Conservation (phyloP, 768 basidiomycete genomes). For the Mycena pura region DNA sequence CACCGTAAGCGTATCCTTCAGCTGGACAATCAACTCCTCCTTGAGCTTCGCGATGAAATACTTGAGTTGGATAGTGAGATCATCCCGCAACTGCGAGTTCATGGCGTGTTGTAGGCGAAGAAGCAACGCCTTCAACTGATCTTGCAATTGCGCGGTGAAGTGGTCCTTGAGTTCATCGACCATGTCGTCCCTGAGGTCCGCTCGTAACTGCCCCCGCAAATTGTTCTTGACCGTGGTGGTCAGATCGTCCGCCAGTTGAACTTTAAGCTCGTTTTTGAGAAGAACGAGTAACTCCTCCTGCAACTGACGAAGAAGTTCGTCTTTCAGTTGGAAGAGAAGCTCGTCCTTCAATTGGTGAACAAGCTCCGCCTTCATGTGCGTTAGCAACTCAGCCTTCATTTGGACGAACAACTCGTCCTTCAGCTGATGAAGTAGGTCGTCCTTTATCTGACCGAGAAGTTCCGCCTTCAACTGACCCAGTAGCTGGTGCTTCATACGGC, state of each 20-base stretch:
- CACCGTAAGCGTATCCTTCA: slow-evolving; percentile 27
- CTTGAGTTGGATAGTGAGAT: slow-evolving; percentile 25
- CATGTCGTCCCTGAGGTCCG: slow-evolving; percentile 24
- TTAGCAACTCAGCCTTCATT: slow-evolving; percentile 9
- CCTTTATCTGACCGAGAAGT: slow-evolving; percentile 16
- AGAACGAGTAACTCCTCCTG: slow-evolving; percentile 8
- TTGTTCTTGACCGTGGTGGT: slow-evolving; percentile 9
- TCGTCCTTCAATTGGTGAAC: slow-evolving; percentile 12
- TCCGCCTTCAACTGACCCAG: slow-evolving; percentile 17
- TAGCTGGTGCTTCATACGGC: slow-evolving; percentile 12
- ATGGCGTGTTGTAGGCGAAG: slow-evolving; percentile 19
- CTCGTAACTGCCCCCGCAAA: slow-evolving; percentile 22
- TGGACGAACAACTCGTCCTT: slow-evolving; percentile 15
- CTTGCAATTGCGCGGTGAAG: slow-evolving; percentile 22
- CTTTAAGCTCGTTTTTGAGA: slow-evolving; percentile 20
- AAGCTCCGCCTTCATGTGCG: slow-evolving; percentile 18
- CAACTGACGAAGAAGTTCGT: slow-evolving; percentile 14
- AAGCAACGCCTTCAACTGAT: slow-evolving; percentile 18
- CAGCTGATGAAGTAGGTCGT: slow-evolving; percentile 14
- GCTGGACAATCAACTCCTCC: slow-evolving; percentile 24
- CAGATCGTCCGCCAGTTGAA: slow-evolving; percentile 19
- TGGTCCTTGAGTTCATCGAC: slow-evolving; percentile 20
- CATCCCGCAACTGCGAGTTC: slow-evolving; percentile 25
- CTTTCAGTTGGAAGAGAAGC: slow-evolving; percentile 20
- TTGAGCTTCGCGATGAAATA: slow-evolving; percentile 29